Evolutionary conservation across 352 stramenopile genomes (phyloP), one percentile per base, ranked within the genome.

Genomic region (Phytopythium litorale): DNA sequence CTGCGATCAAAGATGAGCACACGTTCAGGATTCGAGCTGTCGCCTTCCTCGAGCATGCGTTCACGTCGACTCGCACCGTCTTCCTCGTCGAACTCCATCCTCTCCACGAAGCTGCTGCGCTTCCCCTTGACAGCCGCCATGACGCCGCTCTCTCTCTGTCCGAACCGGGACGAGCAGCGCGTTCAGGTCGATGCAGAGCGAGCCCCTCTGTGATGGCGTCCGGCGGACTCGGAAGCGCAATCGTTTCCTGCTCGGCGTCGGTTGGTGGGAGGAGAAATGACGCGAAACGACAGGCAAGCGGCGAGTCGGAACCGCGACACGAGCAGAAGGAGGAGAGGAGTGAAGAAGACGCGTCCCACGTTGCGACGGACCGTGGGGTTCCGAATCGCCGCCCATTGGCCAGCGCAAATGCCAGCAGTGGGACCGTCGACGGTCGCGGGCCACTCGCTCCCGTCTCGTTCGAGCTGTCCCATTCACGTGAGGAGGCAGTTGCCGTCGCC

Each of bases 61-160:
- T 32, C 28, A 40, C 12, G 35, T 4, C 35, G 35, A 40, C 18
- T 33, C 35, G 32, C 54, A 50, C 54, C 38, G 25, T 60, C 54
- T 5, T 60, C 38, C 21, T 50, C 54, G n/a, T 60, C 54, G n/a
- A 60, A 50, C 54, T 60, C 54, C 35, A 60, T 49, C 9, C 54
- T 25, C 54, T 60, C 54, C 21, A 60, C 54, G 54, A 60, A 60
- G 54, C 54, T 60, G 54, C 54, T 60, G 21, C 54, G 35, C 25
- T 50, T 51, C 13, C 12, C 16, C 19, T 58, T 45, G 33, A 33
- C 23, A 2, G 52, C 3, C 33, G n/a, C 19, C 32, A 58, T 52
- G 52, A 5, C 15, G 48, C 6, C 23, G n/a, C 33, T 7, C 21
- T 19, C 15, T 2, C 25, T 38, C 30, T 35, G 23, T 54, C 48